Base-by-base conservation (phyloP, 2,329 filamentous ascomycete genomes). In the Curvularia sp. region DNA sequence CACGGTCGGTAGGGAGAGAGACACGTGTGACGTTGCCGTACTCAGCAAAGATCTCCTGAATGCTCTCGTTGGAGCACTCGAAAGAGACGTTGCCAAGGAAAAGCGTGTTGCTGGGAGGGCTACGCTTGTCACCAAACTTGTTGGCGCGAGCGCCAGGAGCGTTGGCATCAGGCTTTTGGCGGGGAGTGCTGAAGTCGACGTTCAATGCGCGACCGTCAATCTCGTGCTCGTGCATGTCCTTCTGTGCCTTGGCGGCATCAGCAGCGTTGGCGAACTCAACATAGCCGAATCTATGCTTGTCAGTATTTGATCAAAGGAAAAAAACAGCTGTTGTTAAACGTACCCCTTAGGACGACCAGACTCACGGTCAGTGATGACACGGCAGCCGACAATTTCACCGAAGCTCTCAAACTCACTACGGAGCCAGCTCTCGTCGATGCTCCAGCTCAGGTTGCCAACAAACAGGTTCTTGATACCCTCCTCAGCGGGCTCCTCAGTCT, bases 71-170 rank as follows among this genome's bases (percentile, higher is more conserved):
- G 72, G 89, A 87, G 71, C 89, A 87, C 65, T 91, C 87, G 80
- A 96, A 97, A 49, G 91, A 88, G 67, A 97, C 82, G 84, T 97
- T 97, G 72, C 93, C 93, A 66, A 97, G 87, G 80, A 95, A 97
- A 59, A 97, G 85, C 41, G 93, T 97, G 67, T 93, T 90, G 76
- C 88, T 91, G 76, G 91, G 89, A 63, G 90, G 86, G 82, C 89
- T 93, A 74, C 88, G 82, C 69, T 86, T 84, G 78, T 97, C 93
- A 65, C 93, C 93, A 76, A 89, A 94, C 74, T 86, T 84, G 69
- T 83, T 81, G 65, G 87, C 86, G 63, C 89, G 87, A 63, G 81
- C 79, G 72, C 80, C 81, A 57, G 81, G 80, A 42, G 10, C 39
- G 59, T 64, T 65, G 49, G 69, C 66, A 41, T 80, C 79, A 66